These are phyloP conservation scores for Talaromyces sp. DNA, from an alignment of 2,329 filamentous ascomycete species.

Conservation along the genomic window DNA sequence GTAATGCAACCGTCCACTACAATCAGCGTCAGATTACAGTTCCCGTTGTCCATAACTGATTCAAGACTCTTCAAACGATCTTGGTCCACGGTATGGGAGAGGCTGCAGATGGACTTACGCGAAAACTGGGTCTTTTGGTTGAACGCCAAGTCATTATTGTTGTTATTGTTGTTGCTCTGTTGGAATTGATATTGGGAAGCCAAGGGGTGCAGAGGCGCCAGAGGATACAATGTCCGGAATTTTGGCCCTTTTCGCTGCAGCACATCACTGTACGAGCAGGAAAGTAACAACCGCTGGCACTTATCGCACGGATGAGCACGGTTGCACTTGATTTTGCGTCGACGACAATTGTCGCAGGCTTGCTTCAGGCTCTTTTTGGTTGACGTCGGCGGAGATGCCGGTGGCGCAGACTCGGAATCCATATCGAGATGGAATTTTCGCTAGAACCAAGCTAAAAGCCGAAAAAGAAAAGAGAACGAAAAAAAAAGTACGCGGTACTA, in stretches of 20 bases:
- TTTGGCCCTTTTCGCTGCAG: conserved; percentile 35
- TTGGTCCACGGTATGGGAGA: background rate
- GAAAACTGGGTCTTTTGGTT: conserved; percentile 3
- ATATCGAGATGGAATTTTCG: conserved; percentile 2
- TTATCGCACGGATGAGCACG: conserved; percentile 36
- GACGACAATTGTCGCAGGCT: conserved; percentile 37
- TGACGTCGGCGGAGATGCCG: conserved; percentile 5
- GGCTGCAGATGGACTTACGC: conserved; percentile 3
- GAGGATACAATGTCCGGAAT: conserved; percentile 32
- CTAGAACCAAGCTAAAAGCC: background rate
- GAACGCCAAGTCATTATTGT: background rate
- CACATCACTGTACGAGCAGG: conserved; percentile 35
- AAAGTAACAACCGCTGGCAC: conserved; percentile 30
- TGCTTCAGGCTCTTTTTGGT: conserved; percentile 25
- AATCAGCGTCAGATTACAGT: background rate
- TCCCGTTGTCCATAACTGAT: background rate
- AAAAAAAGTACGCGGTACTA: background rate
- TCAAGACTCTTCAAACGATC: background rate
- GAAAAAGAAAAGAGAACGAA: background rate
- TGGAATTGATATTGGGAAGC: conserved; percentile 9
- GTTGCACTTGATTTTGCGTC: conserved; percentile 39
- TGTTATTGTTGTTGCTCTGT: conserved; percentile 1
- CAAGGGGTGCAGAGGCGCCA: conserved; percentile 30
- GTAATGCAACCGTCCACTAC: conserved; percentile 15
- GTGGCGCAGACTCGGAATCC: conserved; percentile 7